phyloP scores from a whole-genome alignment of 805 yeast genomes.

The Yarrowia osloensis region DNA sequence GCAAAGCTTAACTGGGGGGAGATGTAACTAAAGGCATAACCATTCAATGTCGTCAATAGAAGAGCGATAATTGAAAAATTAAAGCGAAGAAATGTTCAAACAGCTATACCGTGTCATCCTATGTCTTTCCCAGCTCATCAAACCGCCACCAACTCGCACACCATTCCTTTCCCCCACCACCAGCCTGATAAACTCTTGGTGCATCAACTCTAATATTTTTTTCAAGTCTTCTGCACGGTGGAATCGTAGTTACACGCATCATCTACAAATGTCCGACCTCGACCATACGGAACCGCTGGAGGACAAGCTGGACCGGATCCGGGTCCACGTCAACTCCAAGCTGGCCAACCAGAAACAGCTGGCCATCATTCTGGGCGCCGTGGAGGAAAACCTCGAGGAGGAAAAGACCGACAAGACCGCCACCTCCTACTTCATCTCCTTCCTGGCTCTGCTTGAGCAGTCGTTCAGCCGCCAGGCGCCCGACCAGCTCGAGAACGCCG shows the following conservation, averaged over 20 bases:
- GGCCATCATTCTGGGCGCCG: slow-evolving; percentile 81
- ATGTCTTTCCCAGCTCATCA: too few species aligned
- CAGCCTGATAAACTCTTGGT: not conserved
- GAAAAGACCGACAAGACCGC: slow-evolving; percentile 62
- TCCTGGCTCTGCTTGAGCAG: slow-evolving; percentile 78
- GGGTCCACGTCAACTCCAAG: slow-evolving; percentile 74
- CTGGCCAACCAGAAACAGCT: slow-evolving; percentile 82
- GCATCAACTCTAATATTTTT: slow-evolving; percentile 15
- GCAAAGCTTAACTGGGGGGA: too few species aligned
- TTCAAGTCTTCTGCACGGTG: slow-evolving; percentile 12
- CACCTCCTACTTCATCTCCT: slow-evolving; percentile 82
- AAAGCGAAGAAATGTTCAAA: too few species aligned
- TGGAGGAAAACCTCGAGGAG: slow-evolving; percentile 81
- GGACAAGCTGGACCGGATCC: slow-evolving; percentile 46
- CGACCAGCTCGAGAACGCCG: slow-evolving; percentile 58
- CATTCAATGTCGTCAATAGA: too few species aligned
- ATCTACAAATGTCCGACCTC: slow-evolving; percentile 14
- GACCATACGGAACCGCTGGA: slow-evolving; percentile 34
- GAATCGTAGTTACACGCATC: not conserved
- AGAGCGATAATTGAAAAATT: too few species aligned
- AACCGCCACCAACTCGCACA: too few species aligned
- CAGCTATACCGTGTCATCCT: too few species aligned
- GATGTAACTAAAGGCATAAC: too few species aligned
- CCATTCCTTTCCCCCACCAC: too few species aligned
- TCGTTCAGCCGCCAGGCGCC: slow-evolving; percentile 46